Evolutionary conservation across 2,329 filamentous ascomycete species (phyloP).

Genomic region (Phaeosphaeria sp.): DNA sequence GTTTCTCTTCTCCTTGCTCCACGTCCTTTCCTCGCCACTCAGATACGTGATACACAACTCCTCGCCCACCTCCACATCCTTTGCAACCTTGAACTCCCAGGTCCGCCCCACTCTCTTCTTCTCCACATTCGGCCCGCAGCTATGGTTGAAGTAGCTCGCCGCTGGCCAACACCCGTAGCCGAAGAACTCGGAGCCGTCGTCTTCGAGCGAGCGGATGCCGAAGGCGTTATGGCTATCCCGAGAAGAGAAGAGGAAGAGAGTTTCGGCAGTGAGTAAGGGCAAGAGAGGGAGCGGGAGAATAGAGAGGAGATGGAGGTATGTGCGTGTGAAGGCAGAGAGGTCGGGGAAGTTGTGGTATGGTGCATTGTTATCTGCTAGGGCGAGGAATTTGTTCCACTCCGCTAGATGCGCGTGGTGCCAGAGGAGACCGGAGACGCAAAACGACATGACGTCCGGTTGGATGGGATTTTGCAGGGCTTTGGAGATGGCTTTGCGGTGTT

Average conservation of each 20-base stretch:
- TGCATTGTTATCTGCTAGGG: constrained; percentile 49
- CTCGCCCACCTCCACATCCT: constrained; percentile 47
- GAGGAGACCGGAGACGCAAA: constrained; percentile 51
- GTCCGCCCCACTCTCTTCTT: constrained; percentile 50
- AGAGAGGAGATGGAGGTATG: constrained; percentile 53
- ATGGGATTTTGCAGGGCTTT: constrained; percentile 38
- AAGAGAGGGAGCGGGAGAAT: constrained; percentile 48
- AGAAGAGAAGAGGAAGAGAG: constrained; percentile 43
- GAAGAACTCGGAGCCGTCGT: constrained; percentile 56
- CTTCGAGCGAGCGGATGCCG: constrained; percentile 53
- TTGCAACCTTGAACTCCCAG: constrained; percentile 51
- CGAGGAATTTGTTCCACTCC: constrained; percentile 42
- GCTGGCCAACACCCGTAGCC: constrained; percentile 56
- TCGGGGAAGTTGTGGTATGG: constrained; percentile 52
- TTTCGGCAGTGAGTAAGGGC: constrained; percentile 39
- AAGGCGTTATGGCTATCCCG: constrained; percentile 57
- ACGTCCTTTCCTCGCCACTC: constrained; percentile 54
- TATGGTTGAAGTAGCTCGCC: constrained; percentile 59
- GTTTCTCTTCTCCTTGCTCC: constrained; percentile 47
- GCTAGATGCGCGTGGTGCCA: constrained; percentile 37
- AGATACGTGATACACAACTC: constrained; percentile 58
- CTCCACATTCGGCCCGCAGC: constrained; percentile 52
- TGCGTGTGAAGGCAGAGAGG: constrained; percentile 47
- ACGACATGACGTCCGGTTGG: constrained; percentile 50
- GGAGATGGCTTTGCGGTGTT: constrained; percentile 39